phyloP scores from a whole-genome alignment of 768 basidiomycete species.

The Amanita polypyramis region DNA sequence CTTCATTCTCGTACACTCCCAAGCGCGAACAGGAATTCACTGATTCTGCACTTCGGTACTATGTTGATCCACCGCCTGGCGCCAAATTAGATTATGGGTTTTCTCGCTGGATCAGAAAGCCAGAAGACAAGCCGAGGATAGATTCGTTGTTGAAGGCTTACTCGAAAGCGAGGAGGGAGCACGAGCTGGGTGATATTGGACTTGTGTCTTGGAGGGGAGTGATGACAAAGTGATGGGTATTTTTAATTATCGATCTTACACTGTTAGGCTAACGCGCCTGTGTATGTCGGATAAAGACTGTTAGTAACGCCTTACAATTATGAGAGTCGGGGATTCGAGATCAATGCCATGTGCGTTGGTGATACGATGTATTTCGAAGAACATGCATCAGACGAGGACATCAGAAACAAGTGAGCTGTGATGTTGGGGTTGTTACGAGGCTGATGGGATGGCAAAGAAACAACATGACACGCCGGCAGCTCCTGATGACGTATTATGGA shows the following conservation, averaged over 20 bases:
- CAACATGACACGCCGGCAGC: slow-evolving; percentile 52
- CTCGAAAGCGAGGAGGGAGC: slow-evolving; percentile 29
- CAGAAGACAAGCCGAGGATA: slow-evolving; percentile 56
- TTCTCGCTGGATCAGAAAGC: slow-evolving; percentile 57
- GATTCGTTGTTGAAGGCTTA: slow-evolving; percentile 59
- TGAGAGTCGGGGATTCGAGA: slow-evolving; percentile 64
- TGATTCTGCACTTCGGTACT: slow-evolving; percentile 64
- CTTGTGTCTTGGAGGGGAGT: slow-evolving; percentile 74
- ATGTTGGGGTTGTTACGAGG: neutral
- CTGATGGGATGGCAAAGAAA: slow-evolving; percentile 34
- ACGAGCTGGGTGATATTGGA: slow-evolving; percentile 32
- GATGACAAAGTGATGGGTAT: slow-evolving; percentile 55
- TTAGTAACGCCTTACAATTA: slow-evolving; percentile 35
- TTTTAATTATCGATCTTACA: slow-evolving; percentile 8
- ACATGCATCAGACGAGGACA: slow-evolving; percentile 45
- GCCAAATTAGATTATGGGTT: slow-evolving; percentile 66
- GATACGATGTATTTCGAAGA: slow-evolving; percentile 72
- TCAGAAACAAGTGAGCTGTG: slow-evolving; percentile 52
- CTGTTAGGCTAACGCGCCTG: slow-evolving; percentile 8
- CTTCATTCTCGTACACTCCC: slow-evolving; percentile 65
- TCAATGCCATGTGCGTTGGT: slow-evolving; percentile 72
- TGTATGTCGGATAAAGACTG: slow-evolving; percentile 11
- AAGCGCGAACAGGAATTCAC: slow-evolving; percentile 48
- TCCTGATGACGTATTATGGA: slow-evolving; percentile 66
- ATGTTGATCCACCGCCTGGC: slow-evolving; percentile 50